A percentile compares a stretch with the other conserved stretches of the same genome.
Evolutionary conservation across 768 basidiomycete species (phyloP).

Genomic region (Lactarius indigo): DNA sequence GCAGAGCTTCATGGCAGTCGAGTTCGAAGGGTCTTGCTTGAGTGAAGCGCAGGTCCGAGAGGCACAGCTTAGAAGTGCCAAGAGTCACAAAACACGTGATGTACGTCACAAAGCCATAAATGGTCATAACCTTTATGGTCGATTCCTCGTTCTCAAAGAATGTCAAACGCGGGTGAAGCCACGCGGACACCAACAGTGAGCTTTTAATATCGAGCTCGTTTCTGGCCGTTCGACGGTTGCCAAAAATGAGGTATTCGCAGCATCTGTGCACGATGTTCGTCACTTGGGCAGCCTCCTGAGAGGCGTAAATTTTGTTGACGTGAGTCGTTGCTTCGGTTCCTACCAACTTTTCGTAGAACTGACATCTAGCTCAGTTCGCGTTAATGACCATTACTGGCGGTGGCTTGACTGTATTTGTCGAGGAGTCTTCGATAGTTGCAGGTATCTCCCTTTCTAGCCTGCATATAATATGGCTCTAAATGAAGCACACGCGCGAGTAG

Average conservation of each 20-base stretch:
- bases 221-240: neutral
- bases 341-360: neutral
- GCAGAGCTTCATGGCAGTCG: constrained; percentile 29
- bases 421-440: constrained; percentile 77
- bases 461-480: neutral
- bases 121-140: too few relatives aligned
- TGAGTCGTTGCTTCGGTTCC: constrained; percentile 37
- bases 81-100: neutral
- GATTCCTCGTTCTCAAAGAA: neutral
- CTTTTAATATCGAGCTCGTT: neutral
- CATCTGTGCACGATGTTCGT: constrained; percentile 77
- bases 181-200: constrained; percentile 14
- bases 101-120: constrained; percentile 1
- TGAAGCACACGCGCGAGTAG: constrained; percentile 39
- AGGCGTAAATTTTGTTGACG: constrained; percentile 78
- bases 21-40: neutral
- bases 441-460: constrained; percentile 47
- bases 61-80: neutral
- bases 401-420: constrained; percentile 76
- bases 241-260: constrained; percentile 50
- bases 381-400: constrained; percentile 64
- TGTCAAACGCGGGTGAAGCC: neutral
- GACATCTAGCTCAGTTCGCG: constrained; percentile 50
- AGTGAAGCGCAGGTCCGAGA: neutral
- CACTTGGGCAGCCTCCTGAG: constrained; percentile 75